A percentile compares a stretch with the other conserved stretches of the same genome.
phyloP scores from a whole-genome alignment of 2,329 filamentous ascomycete genomes.

The Trichophyton equinum region DNA sequence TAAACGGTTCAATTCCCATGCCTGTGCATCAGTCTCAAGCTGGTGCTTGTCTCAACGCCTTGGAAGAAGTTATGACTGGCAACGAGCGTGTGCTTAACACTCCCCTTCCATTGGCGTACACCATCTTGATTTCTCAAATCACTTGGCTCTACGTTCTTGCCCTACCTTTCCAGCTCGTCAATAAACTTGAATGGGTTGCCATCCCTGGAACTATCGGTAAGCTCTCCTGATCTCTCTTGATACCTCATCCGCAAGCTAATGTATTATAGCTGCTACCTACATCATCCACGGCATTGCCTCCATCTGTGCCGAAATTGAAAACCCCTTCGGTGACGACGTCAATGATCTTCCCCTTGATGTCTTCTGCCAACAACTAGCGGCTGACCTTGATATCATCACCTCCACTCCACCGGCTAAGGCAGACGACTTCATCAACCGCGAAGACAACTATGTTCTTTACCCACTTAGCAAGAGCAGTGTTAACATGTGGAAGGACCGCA shows the following conservation, averaged over 20 bases:
- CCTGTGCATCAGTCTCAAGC: constrained; percentile 14
- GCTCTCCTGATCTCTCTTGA: background rate
- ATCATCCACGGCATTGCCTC: constrained; percentile 67
- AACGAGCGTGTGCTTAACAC: constrained; percentile 71
- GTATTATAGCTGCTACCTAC: constrained; percentile 47
- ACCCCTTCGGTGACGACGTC: constrained; percentile 72
- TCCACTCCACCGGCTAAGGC: constrained; percentile 42
- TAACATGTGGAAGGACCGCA: constrained; percentile 38
- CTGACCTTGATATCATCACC: constrained; percentile 63
- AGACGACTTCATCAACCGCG: constrained; percentile 39
- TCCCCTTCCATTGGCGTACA: constrained; percentile 69
- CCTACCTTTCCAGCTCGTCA: constrained; percentile 67
- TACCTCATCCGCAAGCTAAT: background rate
- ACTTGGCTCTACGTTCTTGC: constrained; percentile 73
- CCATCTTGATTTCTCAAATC: constrained; percentile 73
- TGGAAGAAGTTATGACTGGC: constrained; percentile 61
- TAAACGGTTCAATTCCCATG: constrained; percentile 22
- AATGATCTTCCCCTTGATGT: constrained; percentile 67
- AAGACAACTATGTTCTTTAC: constrained; percentile 44
- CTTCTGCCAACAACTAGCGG: constrained; percentile 62
- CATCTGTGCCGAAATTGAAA: constrained; percentile 73
- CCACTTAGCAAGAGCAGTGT: constrained; percentile 41
- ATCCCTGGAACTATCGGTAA: constrained; percentile 58
- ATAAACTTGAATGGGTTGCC: constrained; percentile 54
- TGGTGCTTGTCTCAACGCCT: constrained; percentile 46